Evolutionary conservation across 169 alveolate species (phyloP).

Genomic region (Plasmodium gallinaceum): DNA sequence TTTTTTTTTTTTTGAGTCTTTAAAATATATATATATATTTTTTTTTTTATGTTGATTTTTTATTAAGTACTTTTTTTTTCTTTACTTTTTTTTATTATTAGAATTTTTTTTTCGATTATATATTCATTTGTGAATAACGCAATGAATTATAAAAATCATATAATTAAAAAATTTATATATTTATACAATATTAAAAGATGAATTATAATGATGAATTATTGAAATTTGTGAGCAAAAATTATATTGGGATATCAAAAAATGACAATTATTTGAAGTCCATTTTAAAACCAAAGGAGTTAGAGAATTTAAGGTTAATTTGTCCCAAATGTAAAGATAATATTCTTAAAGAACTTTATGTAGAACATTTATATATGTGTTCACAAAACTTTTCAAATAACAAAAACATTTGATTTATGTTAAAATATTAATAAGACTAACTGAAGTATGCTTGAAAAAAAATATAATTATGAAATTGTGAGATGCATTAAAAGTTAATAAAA

Average conservation of each 20-base stretch:
- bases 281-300: neutral
- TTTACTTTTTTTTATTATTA: too few species aligned
- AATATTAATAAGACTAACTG: neutral
- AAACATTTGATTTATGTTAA: neutral
- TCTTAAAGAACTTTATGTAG: slow-evolving; percentile 7
- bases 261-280: slow-evolving; percentile 24
- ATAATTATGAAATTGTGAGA: too few species aligned
- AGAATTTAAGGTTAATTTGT: neutral
- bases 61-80: too few species aligned
- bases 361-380: slow-evolving; percentile 14
- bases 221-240: slow-evolving; percentile 9
- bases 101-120: too few species aligned
- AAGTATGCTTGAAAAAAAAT: neutral
- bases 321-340: slow-evolving; percentile 12
- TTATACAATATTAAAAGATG: neutral
- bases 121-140: neutral
- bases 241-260: slow-evolving; percentile 17
- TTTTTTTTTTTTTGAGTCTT: too few species aligned
- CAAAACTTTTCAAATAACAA: neutral
- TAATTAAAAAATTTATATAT: neutral
- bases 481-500: too few species aligned
- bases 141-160: neutral
- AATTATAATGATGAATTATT: slow-evolving; percentile 3
- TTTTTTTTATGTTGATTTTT: too few species aligned
- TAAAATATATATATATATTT: too few species aligned